Percentiles rank a stretch among this genome's conserved stretches.
Evolutionary conservation across 2,329 filamentous ascomycete species (phyloP).

Genomic region (Biscogniauxia sp.): DNA sequence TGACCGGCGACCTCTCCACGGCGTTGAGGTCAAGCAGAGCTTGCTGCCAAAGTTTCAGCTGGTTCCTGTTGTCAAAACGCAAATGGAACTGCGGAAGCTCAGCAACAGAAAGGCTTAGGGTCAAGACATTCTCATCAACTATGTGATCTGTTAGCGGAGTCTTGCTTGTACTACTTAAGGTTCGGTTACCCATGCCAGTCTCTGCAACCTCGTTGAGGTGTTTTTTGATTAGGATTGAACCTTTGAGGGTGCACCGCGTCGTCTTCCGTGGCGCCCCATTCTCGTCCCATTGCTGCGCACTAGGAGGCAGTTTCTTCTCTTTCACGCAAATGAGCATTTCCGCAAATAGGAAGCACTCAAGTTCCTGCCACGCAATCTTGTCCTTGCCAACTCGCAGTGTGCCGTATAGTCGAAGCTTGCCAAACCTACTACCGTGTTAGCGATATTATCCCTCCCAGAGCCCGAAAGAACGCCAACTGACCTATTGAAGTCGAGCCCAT

Average conservation of each 20-base stretch:
- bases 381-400: conserved; percentile 94
- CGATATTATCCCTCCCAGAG: background rate
- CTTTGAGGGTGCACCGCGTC: conserved; percentile 85
- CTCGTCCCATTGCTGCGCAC: conserved; percentile 65
- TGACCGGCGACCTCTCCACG: conserved; percentile 60
- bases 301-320: conserved; percentile 73
- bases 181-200: conserved; percentile 49
- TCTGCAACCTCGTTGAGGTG: conserved; percentile 88
- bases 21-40: conserved; percentile 81
- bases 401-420: conserved; percentile 85
- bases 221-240: conserved; percentile 97
- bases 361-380: conserved; percentile 92
- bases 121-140: conserved; percentile 78
- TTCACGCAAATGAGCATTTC: conserved; percentile 99
- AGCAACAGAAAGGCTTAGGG: conserved; percentile 83
- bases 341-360: conserved; percentile 94
- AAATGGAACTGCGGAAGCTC: conserved; percentile 95
- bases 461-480: conserved; percentile 35
- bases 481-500: conserved; percentile 87
- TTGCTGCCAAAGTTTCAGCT: conserved; percentile 88
- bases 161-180: conserved; percentile 21
- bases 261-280: conserved; percentile 58
- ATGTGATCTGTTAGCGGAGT: conserved; percentile 27
- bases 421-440: conserved; percentile 62
- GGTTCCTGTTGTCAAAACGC: conserved; percentile 77